These are phyloP conservation scores for Trichophyton rubrum DNA, from an alignment of 2,329 filamentous ascomycete species.

Conservation along the genomic window DNA sequence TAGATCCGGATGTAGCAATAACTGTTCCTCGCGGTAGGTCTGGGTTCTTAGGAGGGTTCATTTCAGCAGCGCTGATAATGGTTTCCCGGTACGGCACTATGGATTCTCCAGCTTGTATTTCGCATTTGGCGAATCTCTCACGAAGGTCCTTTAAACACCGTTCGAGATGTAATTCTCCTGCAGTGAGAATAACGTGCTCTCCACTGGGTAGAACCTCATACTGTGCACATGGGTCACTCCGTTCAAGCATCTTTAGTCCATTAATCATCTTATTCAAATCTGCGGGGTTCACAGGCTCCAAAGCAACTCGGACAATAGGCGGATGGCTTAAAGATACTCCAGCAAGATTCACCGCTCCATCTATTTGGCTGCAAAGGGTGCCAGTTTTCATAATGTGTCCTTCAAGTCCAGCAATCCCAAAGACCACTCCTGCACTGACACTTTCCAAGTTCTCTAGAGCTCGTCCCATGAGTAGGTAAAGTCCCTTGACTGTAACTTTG, in stretches of 20 bases:
- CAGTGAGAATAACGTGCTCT: slow-evolving; percentile 88
- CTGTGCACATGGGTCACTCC: slow-evolving; percentile 89
- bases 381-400: slow-evolving; percentile 92
- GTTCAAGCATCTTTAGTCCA: slow-evolving; percentile 73
- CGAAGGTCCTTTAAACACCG: slow-evolving; percentile 84
- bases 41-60: slow-evolving; percentile 76
- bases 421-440: slow-evolving; percentile 87
- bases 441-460: slow-evolving; percentile 68
- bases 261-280: slow-evolving; percentile 92
- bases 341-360: slow-evolving; percentile 80
- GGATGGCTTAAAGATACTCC: slow-evolving; percentile 69
- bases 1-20: slow-evolving; percentile 64
- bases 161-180: slow-evolving; percentile 88
- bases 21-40: slow-evolving; percentile 76
- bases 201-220: slow-evolving; percentile 89
- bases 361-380: slow-evolving; percentile 76
- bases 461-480: slow-evolving; percentile 94
- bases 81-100: slow-evolving; percentile 95
- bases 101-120: slow-evolving; percentile 84
- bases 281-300: slow-evolving; percentile 83
- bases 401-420: slow-evolving; percentile 85
- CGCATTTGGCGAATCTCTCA: slow-evolving; percentile 84
- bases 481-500: slow-evolving; percentile 69
- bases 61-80: slow-evolving; percentile 76
- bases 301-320: slow-evolving; percentile 85